Percentiles rank a stretch among this genome's conserved stretches.
These are phyloP conservation scores for Camelina hispida DNA, from an alignment of 345 rosid species.

Conservation along the genomic window DNA sequence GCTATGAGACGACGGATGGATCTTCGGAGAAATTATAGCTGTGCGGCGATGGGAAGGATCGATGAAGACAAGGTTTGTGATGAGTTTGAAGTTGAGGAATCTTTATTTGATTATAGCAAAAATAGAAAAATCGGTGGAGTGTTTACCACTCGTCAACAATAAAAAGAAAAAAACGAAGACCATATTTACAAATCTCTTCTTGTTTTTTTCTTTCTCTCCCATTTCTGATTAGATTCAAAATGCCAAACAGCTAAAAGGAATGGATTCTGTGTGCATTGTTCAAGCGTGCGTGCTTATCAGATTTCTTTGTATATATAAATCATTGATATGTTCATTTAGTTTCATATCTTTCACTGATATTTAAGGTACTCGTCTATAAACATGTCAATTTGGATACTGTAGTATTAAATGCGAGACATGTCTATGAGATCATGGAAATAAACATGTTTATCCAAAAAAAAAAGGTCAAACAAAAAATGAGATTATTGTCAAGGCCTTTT, in stretches of 20 bases:
- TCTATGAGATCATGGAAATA: constrained; percentile 12
- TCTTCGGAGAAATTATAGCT: constrained; percentile 37
- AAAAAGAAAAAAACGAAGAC: neutral
- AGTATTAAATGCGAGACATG: neutral
- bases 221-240: neutral
- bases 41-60: constrained; percentile 60
- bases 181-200: neutral
- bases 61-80: constrained; percentile 71
- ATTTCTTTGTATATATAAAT: neutral
- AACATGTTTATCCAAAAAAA: constrained; percentile 4
- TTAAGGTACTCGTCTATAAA: too few species aligned
- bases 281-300: neutral
- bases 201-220: neutral
- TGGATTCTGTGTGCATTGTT: constrained; percentile 21
- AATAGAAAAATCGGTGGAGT: constrained; percentile 19
- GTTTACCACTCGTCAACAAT: constrained; percentile 10
- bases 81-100: constrained; percentile 47
- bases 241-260: constrained; percentile 6
- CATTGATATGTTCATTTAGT: neutral
- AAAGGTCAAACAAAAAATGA: constrained; percentile 36
- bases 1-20: constrained; percentile 34
- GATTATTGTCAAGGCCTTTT: neutral
- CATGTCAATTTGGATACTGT: neutral
- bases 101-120: constrained; percentile 5
- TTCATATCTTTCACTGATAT: neutral